These are phyloP conservation scores for Penicillium decumbens DNA, from an alignment of 2,329 filamentous ascomycete species.

Conservation along the genomic window DNA sequence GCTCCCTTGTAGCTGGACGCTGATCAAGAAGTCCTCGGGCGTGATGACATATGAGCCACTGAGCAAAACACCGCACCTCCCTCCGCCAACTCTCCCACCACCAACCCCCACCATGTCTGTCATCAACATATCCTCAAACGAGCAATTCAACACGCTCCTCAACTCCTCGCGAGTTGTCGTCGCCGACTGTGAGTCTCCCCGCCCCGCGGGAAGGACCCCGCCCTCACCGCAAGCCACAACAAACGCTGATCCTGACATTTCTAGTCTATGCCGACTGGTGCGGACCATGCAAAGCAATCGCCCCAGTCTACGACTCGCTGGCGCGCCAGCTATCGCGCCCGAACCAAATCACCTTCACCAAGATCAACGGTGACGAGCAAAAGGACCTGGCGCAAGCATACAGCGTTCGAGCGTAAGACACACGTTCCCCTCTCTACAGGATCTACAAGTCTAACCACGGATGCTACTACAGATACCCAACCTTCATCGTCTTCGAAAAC, in stretches of 20 bases:
- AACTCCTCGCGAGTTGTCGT: slow-evolving; percentile 73
- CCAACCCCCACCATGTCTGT: slow-evolving; percentile 39
- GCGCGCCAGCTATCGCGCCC: slow-evolving; percentile 65
- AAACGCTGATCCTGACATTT: slow-evolving; percentile 11
- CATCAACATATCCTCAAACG: slow-evolving; percentile 57
- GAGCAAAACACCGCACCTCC: slow-evolving; percentile 13
- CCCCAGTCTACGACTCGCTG: slow-evolving; percentile 75
- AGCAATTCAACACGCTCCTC: slow-evolving; percentile 65
- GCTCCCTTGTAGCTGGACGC: neutral
- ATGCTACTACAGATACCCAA: slow-evolving; percentile 55
- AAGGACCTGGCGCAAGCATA: slow-evolving; percentile 69
- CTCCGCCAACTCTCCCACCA: slow-evolving; percentile 12
- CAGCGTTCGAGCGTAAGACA: slow-evolving; percentile 59
- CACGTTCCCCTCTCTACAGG: neutral
- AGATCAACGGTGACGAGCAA: slow-evolving; percentile 77
- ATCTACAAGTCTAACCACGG: slow-evolving; percentile 1
- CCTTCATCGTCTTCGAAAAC: slow-evolving; percentile 83
- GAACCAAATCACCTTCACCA: slow-evolving; percentile 73
- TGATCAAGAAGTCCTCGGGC: slow-evolving; percentile 7
- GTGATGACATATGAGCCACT: slow-evolving; percentile 30
- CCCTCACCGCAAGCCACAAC: slow-evolving; percentile 10
- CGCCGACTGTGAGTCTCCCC: slow-evolving; percentile 68
- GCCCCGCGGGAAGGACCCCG: slow-evolving; percentile 5
- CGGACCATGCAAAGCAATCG: slow-evolving; percentile 75
- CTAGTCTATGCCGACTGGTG: slow-evolving; percentile 87